These are phyloP conservation scores for Juncus effusus DNA, from an alignment of 176 grass and related monocot genomes.

Conservation along the genomic window DNA sequence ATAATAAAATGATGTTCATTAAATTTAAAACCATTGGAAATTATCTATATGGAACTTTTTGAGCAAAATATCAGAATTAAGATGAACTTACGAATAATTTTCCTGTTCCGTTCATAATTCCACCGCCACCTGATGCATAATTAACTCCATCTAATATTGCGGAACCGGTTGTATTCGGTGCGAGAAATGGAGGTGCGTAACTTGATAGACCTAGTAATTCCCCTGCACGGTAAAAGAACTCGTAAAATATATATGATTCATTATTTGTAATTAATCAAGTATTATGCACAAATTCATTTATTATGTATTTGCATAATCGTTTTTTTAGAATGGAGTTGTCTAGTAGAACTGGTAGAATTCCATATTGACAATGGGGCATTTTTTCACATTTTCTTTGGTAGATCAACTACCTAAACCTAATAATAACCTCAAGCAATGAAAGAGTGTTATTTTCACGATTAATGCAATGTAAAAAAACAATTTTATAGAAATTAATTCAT, in stretches of 20 bases:
- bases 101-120: constrained; percentile 81
- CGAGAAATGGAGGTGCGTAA: constrained; percentile 77
- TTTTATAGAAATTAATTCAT: no score
- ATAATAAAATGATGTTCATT: background rate
- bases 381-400: no score
- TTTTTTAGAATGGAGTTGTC: no score
- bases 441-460: no score
- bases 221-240: constrained; percentile 33
- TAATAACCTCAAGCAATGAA: no score
- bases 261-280: background rate
- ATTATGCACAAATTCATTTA: constrained; percentile 4
- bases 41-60: background rate
- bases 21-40: background rate
- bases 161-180: constrained; percentile 59
- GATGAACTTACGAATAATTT: constrained; percentile 51
- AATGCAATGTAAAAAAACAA: no score
- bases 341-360: no score
- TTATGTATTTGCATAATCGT: no score
- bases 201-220: constrained; percentile 66
- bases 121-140: constrained; percentile 84
- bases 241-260: background rate
- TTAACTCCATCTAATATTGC: constrained; percentile 73
- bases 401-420: no score
- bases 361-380: no score
- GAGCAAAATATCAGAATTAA: background rate